These are phyloP conservation scores for Penicillium expansum DNA, from an alignment of 2,329 filamentous ascomycete genomes.

Conservation along the genomic window DNA sequence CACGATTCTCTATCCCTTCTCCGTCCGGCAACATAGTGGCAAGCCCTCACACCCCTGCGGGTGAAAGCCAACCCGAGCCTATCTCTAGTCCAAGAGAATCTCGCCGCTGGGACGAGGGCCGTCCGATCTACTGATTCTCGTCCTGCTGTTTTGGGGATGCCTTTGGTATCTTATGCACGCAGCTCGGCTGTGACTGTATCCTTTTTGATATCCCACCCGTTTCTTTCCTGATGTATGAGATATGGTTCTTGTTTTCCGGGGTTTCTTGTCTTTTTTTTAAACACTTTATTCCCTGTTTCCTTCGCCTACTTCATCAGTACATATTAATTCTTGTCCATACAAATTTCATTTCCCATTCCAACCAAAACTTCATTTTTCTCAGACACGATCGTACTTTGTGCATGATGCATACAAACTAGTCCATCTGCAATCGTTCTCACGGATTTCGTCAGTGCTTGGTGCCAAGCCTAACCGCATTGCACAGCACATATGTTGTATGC, in stretches of 20 bases:
- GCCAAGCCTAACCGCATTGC: too few relatives aligned
- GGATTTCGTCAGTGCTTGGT: background rate
- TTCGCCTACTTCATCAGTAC: conserved; percentile 9
- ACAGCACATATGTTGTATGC: background rate
- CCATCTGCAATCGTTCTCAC: background rate
- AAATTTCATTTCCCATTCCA: background rate
- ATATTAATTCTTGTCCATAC: conserved; percentile 20
- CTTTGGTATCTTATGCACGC: conserved; percentile 11
- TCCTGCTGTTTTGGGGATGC: background rate
- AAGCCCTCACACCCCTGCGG: conserved; percentile 13
- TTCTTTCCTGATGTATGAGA: conserved; percentile 9
- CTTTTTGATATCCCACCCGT: conserved; percentile 10
- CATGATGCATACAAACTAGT: background rate
- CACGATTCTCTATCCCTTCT: conserved; percentile 29
- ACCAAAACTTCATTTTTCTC: background rate
- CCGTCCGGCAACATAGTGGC: conserved; percentile 20
- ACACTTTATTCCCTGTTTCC: background rate
- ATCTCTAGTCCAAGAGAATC: conserved; percentile 28
- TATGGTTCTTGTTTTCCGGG: conserved; percentile 4
- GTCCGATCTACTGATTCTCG: conserved; percentile 40
- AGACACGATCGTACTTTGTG: background rate
- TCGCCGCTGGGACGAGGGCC: conserved; percentile 43
- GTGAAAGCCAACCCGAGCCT: conserved; percentile 16
- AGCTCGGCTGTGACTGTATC: background rate
- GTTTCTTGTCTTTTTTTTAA: background rate